Evolutionary conservation across 2,329 filamentous ascomycete genomes (phyloP), one percentile per base, ranked within the genome.

Genomic region (Exophiala spinifera): DNA sequence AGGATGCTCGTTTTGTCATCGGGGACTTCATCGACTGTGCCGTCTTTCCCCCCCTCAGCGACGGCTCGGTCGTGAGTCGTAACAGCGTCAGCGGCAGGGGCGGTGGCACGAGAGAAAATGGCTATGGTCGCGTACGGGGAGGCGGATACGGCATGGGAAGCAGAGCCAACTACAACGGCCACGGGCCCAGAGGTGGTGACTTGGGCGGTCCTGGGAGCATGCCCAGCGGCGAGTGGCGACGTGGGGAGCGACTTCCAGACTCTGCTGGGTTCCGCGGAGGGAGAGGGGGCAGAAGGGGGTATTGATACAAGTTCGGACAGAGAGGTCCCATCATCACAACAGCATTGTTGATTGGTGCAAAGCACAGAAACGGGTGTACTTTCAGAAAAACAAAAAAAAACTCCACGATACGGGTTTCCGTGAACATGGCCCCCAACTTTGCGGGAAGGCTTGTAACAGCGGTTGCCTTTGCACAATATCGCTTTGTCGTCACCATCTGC

Each of bases 11-110:
- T 19, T 95, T 96, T 65, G 87, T 96, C 10, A 87, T 94, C 59
- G 92, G 92, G 0, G 92, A 97, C 70, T 95, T 88, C 67, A 79
- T 97, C 37, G 86, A 87, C 54, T 92, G 89, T 68, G 88, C 89
- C 4, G 85, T 96, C 56, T 76, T 92, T 52, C 85, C 89, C 39
- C 89, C 89, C 1, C 74, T 88, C 21, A 75, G 82, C 28, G 87
- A 92, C 67, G 91, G 91, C 0, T 82, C 81, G 28, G 84, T 34
- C 64, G 75, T 8, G 75, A 80, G n/a, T 76, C 79, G 11, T 74
- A 74, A 19, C 21, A 54, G 49, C 33, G 51, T 51, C 20, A 49
- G 49, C n/a, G 51, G 49, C 62, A 62, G 62, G 46, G 59, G 62
- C 33, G 59, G 62, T 37, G 59, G 59, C 31, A 63, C 64, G 14